These are phyloP conservation scores for Bruguiera sexangula DNA, from an alignment of 345 rosid genomes.

Conservation along the genomic window DNA sequence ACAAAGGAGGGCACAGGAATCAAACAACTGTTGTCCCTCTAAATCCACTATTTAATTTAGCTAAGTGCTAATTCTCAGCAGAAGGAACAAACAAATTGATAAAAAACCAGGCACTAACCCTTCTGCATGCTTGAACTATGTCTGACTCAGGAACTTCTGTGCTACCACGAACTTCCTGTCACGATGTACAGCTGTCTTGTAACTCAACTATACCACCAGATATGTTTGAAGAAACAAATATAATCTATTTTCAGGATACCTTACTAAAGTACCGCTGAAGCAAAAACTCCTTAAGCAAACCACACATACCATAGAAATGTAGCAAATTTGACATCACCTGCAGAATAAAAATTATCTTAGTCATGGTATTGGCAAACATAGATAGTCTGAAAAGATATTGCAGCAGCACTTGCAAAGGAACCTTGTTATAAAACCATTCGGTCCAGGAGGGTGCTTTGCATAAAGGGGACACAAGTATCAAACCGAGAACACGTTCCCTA, in stretches of 20 bases:
- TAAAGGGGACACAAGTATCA: conserved; percentile 92
- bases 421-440: conserved; percentile 37
- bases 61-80: neutral
- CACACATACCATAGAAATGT: conserved; percentile 31
- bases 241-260: conserved; percentile 7
- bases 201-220: neutral
- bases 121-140: conserved; percentile 29
- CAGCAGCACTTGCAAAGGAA: neutral
- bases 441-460: conserved; percentile 95
- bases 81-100: neutral
- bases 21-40: neutral
- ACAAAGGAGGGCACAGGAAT: conserved; percentile 4
- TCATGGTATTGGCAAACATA: neutral
- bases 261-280: conserved; percentile 33
- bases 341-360: neutral
- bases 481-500: conserved; percentile 78
- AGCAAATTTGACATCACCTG: conserved; percentile 29
- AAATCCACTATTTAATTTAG: neutral
- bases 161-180: conserved; percentile 30
- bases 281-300: conserved; percentile 25
- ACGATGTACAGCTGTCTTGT: neutral
- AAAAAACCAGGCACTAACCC: conserved; percentile 15
- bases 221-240: neutral
- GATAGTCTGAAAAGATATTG: neutral
- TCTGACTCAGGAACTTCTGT: conserved; percentile 29